These are phyloP conservation scores for Paramyrothecium sp. DNA, from an alignment of 2,329 filamentous ascomycete species.

Conservation along the genomic window DNA sequence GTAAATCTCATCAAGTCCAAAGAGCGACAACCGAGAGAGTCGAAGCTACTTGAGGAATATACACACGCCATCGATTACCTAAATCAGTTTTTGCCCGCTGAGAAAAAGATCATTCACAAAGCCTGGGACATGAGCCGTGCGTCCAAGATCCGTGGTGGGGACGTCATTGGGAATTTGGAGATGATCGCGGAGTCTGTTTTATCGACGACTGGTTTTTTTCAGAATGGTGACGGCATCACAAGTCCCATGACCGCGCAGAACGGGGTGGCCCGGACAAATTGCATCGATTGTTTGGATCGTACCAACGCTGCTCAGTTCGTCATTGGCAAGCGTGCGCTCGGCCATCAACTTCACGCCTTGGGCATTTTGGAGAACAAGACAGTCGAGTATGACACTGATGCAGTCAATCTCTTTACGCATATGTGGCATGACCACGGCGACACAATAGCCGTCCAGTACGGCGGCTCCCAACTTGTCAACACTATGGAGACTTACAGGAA, in stretches of 20 bases:
- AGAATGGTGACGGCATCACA: slow-evolving; percentile 75
- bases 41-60: slow-evolving; percentile 85
- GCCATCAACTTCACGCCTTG: slow-evolving; percentile 86
- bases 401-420: slow-evolving; percentile 92
- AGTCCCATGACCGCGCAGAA: slow-evolving; percentile 73
- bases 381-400: slow-evolving; percentile 92
- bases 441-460: slow-evolving; percentile 96
- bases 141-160: slow-evolving; percentile 85
- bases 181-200: slow-evolving; percentile 86
- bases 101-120: slow-evolving; percentile 87
- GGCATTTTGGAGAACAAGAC: slow-evolving; percentile 78
- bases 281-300: slow-evolving; percentile 94
- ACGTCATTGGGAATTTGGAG: slow-evolving; percentile 92
- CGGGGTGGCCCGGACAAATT: slow-evolving; percentile 91
- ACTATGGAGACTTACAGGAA: slow-evolving; percentile 99
- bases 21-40: slow-evolving; percentile 86
- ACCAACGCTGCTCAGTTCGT: slow-evolving; percentile 98
- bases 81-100: slow-evolving; percentile 84
- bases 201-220: slow-evolving; percentile 86
- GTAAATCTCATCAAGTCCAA: slow-evolving; percentile 88
- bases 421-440: slow-evolving; percentile 99
- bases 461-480: slow-evolving; percentile 95
- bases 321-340: slow-evolving; percentile 90
- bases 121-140: slow-evolving; percentile 98
- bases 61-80: slow-evolving; percentile 86